A percentile compares a stretch with the other conserved stretches of the same genome.
Conservation (phyloP, 2,329 filamentous ascomycete species). For the Aspergillus sp. region DNA sequence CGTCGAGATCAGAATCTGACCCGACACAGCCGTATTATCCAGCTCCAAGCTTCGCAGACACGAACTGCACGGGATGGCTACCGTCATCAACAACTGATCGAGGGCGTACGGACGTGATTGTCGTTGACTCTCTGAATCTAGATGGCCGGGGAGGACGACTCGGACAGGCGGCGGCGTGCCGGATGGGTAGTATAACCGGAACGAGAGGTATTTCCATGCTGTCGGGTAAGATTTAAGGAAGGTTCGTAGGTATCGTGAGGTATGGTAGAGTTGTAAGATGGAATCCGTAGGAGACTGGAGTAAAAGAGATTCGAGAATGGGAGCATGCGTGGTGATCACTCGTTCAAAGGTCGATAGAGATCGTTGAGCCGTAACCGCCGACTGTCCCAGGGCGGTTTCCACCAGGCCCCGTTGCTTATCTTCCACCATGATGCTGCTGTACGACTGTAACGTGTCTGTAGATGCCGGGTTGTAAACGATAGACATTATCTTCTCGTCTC, state of each 20-base stretch:
- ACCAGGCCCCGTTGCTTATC: conserved; percentile 16
- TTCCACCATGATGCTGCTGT: conserved; percentile 7
- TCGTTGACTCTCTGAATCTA: conserved; percentile 32
- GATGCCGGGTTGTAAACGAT: conserved; percentile 6
- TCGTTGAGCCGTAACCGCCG: conserved; percentile 18
- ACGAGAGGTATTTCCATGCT: conserved; percentile 56
- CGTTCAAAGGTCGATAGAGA: conserved; percentile 46
- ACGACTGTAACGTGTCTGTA: neutral
- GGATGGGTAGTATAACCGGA: conserved; percentile 44
- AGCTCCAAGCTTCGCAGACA: conserved; percentile 52
- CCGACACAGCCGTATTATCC: conserved; percentile 56
- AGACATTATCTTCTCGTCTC: conserved; percentile 7
- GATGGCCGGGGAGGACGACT: conserved; percentile 26
- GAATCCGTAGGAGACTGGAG: conserved; percentile 51
- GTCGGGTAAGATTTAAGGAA: conserved; percentile 53
- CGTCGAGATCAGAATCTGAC: conserved; percentile 49
- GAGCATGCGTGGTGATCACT: conserved; percentile 50
- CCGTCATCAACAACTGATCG: conserved; percentile 51
- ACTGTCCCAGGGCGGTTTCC: conserved; percentile 18
- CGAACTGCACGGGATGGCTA: conserved; percentile 51
- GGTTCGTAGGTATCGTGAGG: conserved; percentile 47
- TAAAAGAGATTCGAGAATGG: conserved; percentile 53
- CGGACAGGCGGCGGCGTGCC: conserved; percentile 26
- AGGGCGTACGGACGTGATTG: conserved; percentile 53
- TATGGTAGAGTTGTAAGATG: conserved; percentile 54